These are phyloP conservation scores for Naumovozyma dairenensis DNA, from an alignment of 805 yeast genomes.

Conservation along the genomic window DNA sequence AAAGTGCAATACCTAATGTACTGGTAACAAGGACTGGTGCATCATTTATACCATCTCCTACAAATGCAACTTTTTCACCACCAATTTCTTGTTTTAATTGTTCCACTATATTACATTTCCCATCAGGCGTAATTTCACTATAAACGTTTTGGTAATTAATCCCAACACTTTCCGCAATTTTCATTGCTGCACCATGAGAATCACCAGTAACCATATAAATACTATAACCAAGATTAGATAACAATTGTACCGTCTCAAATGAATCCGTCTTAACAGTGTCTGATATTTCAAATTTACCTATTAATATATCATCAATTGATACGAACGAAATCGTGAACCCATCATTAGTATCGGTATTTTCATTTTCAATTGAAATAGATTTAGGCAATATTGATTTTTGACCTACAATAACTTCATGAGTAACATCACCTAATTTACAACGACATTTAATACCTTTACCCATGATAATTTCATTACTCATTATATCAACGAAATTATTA, in stretches of 20 bases:
- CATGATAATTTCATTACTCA: conserved; percentile 24
- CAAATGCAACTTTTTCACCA: conserved; percentile 55
- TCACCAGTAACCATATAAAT: conserved; percentile 93
- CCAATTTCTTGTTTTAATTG: conserved; percentile 38
- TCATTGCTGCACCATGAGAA: conserved; percentile 46
- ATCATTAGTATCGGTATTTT: conserved; percentile 17
- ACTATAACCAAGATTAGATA: conserved; percentile 42
- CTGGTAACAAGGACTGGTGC: conserved; percentile 91
- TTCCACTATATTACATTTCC: conserved; percentile 59
- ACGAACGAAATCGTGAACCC: conserved; percentile 46
- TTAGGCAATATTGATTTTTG: conserved; percentile 2
- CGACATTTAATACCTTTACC: conserved; percentile 32
- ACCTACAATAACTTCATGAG: neutral
- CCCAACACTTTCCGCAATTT: conserved; percentile 58
- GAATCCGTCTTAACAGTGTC: conserved; percentile 68
- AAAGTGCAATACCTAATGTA: conserved; percentile 82
- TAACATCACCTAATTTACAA: conserved; percentile 1
- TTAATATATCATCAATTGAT: conserved; percentile 43
- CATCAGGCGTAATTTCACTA: conserved; percentile 68
- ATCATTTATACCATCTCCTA: conserved; percentile 97
- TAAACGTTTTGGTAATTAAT: conserved; percentile 55
- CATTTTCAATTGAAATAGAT: conserved; percentile 7
- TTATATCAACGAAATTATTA: neutral
- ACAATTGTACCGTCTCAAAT: conserved; percentile 43
- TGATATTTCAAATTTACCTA: conserved; percentile 57